Evolutionary conservation across 2,329 filamentous ascomycete genomes (phyloP).

Genomic region (Diaporthe batatas): DNA sequence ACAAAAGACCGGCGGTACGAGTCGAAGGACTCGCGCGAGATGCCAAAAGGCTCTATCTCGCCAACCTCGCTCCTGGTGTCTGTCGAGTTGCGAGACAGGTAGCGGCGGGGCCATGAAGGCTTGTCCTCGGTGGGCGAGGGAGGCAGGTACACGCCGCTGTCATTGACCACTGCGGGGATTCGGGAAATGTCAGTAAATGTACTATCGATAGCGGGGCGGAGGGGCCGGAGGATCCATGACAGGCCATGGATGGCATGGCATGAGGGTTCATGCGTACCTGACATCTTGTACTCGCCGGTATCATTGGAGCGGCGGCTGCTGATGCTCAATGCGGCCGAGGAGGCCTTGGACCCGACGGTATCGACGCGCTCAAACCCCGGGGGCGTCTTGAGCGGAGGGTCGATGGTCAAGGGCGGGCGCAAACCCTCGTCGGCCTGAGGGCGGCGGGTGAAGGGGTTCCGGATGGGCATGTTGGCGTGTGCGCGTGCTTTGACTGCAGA

Average conservation of each 20-base stretch:
- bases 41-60: conserved; percentile 93
- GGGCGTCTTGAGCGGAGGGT: conserved; percentile 54
- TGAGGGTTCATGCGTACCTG: conserved; percentile 66
- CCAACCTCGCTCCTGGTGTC: conserved; percentile 71
- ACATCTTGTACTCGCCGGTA: conserved; percentile 83
- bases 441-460: conserved; percentile 78
- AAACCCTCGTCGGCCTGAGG: conserved; percentile 66
- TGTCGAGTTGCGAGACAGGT: conserved; percentile 67
- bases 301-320: conserved; percentile 70
- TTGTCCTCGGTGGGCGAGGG: conserved; percentile 87
- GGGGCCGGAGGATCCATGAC: too few species aligned
- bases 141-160: conserved; percentile 93
- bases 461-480: conserved; percentile 72
- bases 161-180: conserved; percentile 82
- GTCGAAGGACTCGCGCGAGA: conserved; percentile 96
- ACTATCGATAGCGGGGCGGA: not conserved
- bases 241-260: not conserved
- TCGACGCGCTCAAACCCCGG: conserved; percentile 73
- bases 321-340: conserved; percentile 72
- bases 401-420: conserved; percentile 54
- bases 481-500: conserved; percentile 27
- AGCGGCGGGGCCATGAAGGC: conserved; percentile 77
- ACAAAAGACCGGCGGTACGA: conserved; percentile 97
- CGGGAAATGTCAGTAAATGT: conserved; percentile 18
- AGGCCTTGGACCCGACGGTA: conserved; percentile 72